Base-by-base conservation (phyloP, 2,329 filamentous ascomycete species). In the Phyllosticta citrichinensis region DNA sequence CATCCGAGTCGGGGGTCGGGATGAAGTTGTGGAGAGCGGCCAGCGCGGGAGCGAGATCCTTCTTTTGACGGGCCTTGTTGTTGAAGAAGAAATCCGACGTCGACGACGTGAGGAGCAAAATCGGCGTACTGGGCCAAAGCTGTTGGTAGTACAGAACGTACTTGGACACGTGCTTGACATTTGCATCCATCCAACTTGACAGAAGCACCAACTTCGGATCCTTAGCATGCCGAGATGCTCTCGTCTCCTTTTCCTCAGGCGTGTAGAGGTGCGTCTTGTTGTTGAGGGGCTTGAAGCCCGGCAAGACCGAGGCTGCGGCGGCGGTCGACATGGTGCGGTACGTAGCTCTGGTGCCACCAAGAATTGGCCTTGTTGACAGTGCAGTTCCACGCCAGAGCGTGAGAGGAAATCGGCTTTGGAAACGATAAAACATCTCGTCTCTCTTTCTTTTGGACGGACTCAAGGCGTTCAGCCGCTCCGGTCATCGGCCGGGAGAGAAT, bases 141-240 rank as follows among this genome's bases (percentile, higher is more conserved):
- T 61, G 62, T 24, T 66, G 66, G 64, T 74, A 74, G 2, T 65
- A 56, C 17, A 65, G 56, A 5, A 69, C 72, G 64, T 74, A 74
- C 63, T 74, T 74, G 11, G 69, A 69, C 9, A 74, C 73, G 63
- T 74, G 70, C 33, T 71, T 71, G 57, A 68, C 62, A 5, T 67
- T 69, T 9, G 71, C 72, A 4, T 66, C 70, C 58, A 72, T 73
- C 72, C 72, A 74, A 1, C 70, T 62, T 58, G 69, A 71, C 14
- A 74, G 58, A 1, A 74, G 56, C 24, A 74, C 66, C 1, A 74
- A 65, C 0, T 69, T 68, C 2, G 63, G 52, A 47, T 60, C 56
- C 33, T 57, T 47, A 3, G 66, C 56, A 2, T 62, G 60, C 22
- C 19, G n/a, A 5, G 52, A 47, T 47, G 35, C 52, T 53, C 17